phyloP scores from a whole-genome alignment of 345 rosid genomes.

The Corchorus capsularis region DNA sequence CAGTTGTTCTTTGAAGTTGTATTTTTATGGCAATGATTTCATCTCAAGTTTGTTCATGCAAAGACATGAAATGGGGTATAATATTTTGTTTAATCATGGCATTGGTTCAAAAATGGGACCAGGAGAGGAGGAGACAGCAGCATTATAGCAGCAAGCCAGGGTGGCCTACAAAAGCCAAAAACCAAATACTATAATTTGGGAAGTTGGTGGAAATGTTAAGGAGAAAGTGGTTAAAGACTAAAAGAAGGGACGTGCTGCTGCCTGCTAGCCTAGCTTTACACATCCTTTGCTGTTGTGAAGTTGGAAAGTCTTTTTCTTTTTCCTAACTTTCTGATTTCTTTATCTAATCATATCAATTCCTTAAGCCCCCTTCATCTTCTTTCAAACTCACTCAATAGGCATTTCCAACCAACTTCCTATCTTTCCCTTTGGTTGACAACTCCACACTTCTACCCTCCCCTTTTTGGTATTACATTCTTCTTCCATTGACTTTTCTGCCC shows the following conservation, averaged over 20 bases:
- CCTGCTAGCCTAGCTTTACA: constrained; percentile 24
- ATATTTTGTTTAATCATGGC: neutral
- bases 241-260: neutral
- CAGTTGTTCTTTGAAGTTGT: too few species aligned
- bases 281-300: constrained; percentile 53
- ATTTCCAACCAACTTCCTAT: constrained; percentile 33
- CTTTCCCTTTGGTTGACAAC: constrained; percentile 4
- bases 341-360: neutral
- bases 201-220: neutral
- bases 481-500: constrained; percentile 1
- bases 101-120: neutral
- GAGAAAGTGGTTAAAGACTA: neutral
- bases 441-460: constrained; percentile 10
- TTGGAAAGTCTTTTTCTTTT: constrained; percentile 78
- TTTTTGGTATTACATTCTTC: neutral
- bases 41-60: neutral
- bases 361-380: constrained; percentile 8
- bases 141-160: neutral
- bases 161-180: neutral
- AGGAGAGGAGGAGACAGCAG: constrained; percentile 1
- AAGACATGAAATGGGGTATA: neutral
- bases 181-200: neutral
- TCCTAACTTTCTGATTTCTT: constrained; percentile 41
- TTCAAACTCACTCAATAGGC: constrained; percentile 39
- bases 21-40: too few species aligned